These are phyloP conservation scores for Chlamydomonas schloesseri DNA, from an alignment of 139 green algal species.

Conservation along the genomic window DNA sequence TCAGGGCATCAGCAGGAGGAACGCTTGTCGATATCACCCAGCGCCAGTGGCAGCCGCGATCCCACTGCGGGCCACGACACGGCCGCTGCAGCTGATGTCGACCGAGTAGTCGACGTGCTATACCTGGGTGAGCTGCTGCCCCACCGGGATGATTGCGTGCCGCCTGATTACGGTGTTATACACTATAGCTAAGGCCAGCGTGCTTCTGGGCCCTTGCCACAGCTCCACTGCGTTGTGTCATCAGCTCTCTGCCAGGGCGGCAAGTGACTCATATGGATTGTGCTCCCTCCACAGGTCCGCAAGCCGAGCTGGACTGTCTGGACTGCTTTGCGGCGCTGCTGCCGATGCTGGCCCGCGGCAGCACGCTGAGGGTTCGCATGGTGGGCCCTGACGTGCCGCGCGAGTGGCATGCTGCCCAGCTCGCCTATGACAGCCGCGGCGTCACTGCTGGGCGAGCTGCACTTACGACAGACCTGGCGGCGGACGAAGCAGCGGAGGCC, in stretches of 20 bases:
- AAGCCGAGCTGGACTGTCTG: constrained; percentile 38
- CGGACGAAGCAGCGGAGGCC: background rate
- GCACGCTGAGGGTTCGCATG: constrained; percentile 8
- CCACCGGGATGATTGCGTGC: too few relatives aligned
- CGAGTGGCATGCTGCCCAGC: background rate
- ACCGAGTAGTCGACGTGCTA: background rate
- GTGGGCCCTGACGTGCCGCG: constrained; percentile 16
- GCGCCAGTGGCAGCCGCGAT: too few relatives aligned
- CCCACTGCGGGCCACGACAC: too few relatives aligned
- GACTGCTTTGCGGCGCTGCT: constrained; percentile 46
- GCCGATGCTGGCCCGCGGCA: constrained; percentile 39
- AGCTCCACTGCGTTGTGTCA: too few relatives aligned
- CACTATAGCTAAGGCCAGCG: too few relatives aligned
- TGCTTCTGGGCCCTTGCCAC: too few relatives aligned
- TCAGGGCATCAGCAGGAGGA: background rate
- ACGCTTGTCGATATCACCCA: too few relatives aligned
- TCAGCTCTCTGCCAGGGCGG: background rate
- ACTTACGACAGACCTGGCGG: background rate
- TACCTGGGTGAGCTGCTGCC: constrained; percentile 38
- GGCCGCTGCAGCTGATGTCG: background rate
- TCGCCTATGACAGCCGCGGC: background rate
- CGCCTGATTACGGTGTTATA: too few relatives aligned
- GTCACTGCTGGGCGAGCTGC: background rate
- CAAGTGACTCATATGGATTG: background rate
- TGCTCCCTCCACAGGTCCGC: constrained; percentile 10